phyloP scores from a whole-genome alignment of 1,139 yeast species.

The Pichia sp. region DNA sequence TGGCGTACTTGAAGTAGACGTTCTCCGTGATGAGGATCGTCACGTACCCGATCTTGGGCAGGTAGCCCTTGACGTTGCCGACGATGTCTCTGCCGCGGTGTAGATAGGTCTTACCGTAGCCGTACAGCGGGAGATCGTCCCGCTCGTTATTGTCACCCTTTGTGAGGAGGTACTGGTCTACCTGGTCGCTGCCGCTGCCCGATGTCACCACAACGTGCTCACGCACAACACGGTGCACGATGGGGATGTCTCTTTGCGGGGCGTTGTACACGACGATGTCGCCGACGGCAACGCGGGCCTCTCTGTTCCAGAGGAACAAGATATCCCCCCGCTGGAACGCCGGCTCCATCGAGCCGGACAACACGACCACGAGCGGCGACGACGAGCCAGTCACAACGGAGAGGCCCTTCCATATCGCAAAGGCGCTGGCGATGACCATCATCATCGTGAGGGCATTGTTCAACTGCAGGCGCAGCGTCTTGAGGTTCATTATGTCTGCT shows the following conservation, averaged over 20 bases:
- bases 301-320: conserved; percentile 84
- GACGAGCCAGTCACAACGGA: conserved; percentile 76
- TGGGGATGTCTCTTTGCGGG: conserved; percentile 77
- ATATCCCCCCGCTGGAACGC: conserved; percentile 98
- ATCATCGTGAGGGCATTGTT: conserved; percentile 58
- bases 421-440: conserved; percentile 82
- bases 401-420: conserved; percentile 85
- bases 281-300: conserved; percentile 67
- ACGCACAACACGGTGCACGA: conserved; percentile 90
- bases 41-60: conserved; percentile 89
- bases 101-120: conserved; percentile 69
- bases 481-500: conserved; percentile 25
- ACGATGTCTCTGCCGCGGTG: conserved; percentile 73
- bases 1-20: conserved; percentile 64
- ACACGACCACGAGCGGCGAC: conserved; percentile 93
- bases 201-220: conserved; percentile 46
- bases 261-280: conserved; percentile 95
- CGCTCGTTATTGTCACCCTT: conserved; percentile 96
- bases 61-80: conserved; percentile 86
- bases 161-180: conserved; percentile 66
- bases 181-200: conserved; percentile 27
- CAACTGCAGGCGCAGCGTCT: conserved; percentile 28
- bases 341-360: conserved; percentile 99
- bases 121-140: conserved; percentile 84
- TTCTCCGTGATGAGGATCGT: conserved; percentile 93